Evolutionary conservation across 805 yeast genomes (phyloP).

Genomic region (Candida broadrunensis): DNA sequence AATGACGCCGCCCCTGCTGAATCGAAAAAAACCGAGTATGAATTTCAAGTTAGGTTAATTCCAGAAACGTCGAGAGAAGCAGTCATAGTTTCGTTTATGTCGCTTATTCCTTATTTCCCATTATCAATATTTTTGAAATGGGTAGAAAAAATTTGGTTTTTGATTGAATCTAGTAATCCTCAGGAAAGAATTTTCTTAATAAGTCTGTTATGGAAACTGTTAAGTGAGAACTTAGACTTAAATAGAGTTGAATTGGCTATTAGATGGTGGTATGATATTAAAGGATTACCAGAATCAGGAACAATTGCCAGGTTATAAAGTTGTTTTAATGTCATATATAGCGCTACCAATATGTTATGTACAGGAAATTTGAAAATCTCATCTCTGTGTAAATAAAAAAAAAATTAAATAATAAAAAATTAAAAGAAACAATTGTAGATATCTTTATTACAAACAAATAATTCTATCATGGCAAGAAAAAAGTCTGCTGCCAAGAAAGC

Average conservation of each 20-base stretch:
- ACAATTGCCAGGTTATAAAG: too few species aligned
- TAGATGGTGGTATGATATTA: conserved; percentile 60
- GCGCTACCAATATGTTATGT: neutral
- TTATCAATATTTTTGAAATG: conserved; percentile 39
- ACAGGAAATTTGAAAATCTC: neutral
- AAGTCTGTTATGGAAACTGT: conserved; percentile 47
- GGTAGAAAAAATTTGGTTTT: conserved; percentile 43
- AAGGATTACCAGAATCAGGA: conserved; percentile 5
- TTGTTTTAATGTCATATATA: too few species aligned
- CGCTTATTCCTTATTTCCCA: conserved; percentile 52
- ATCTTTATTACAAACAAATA: neutral
- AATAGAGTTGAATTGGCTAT: conserved; percentile 55
- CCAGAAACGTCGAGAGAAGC: conserved; percentile 50
- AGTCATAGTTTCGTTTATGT: conserved; percentile 43
- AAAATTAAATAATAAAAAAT: neutral
- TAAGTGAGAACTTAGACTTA: conserved; percentile 57
- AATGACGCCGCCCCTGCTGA: conserved; percentile 16
- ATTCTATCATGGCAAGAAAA: conserved; percentile 71
- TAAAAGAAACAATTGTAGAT: neutral
- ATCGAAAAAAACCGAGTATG: conserved; percentile 7
- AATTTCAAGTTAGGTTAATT: conserved; percentile 19
- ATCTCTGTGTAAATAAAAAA: conserved; percentile 1
- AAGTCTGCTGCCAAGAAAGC: conserved; percentile 80
- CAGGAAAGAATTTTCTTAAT: conserved; percentile 39
- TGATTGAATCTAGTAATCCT: conserved; percentile 27